Evolutionary conservation across 768 basidiomycete species (phyloP).

Genomic region (Exsudoporus frostii): DNA sequence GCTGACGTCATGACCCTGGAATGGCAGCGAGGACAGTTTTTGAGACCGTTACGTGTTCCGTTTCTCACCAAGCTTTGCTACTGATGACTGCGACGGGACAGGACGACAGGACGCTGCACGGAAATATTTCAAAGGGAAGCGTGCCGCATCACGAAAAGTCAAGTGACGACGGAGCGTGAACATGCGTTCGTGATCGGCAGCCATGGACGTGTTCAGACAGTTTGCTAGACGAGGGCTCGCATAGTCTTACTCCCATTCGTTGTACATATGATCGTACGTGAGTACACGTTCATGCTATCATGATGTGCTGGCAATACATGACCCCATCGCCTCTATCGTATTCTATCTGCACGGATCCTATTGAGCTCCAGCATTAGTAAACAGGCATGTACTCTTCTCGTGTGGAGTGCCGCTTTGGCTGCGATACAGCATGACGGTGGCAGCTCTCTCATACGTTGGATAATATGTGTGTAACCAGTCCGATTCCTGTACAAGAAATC

Average conservation of each 20-base stretch:
- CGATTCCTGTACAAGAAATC: not conserved
- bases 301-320: not conserved
- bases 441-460: too few relatives aligned
- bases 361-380: not conserved
- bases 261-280: not conserved
- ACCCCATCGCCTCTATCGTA: not conserved
- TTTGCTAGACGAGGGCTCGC: too few relatives aligned
- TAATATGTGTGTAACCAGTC: not conserved
- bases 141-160: conserved; percentile 40
- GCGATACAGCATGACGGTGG: not conserved
- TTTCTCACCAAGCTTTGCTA: not conserved
- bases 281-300: not conserved
- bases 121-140: conserved; percentile 56
- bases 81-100: conserved; percentile 45
- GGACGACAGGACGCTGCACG: conserved; percentile 71
- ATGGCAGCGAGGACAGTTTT: conserved; percentile 82
- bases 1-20: too few relatives aligned
- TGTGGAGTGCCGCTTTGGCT: not conserved
- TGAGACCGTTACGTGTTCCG: conserved; percentile 53
- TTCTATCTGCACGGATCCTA: not conserved
- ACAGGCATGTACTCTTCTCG: not conserved
- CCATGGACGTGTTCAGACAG: too few relatives aligned
- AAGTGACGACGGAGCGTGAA: conserved; percentile 53
- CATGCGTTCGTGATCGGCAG: conserved; percentile 29
- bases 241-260: too few relatives aligned